Evolutionary conservation across 2,329 filamentous ascomycete species (phyloP).

Genomic region (Aspergillus alliaceus): DNA sequence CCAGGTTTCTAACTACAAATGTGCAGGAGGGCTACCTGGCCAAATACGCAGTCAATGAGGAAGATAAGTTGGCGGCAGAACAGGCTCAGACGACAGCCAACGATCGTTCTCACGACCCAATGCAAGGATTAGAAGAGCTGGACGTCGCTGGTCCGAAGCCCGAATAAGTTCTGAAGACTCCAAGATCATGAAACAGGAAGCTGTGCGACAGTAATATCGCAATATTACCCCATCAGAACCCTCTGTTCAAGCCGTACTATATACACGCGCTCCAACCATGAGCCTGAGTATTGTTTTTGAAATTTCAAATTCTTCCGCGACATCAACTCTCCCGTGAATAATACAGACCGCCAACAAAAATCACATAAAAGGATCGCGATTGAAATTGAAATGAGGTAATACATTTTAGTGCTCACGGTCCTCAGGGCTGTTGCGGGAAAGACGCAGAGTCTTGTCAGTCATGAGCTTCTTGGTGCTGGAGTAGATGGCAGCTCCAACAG

Average conservation of each 20-base stretch:
- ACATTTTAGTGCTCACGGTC: conserved; percentile 41
- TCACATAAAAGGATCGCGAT: conserved; percentile 24
- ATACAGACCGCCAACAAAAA: conserved; percentile 28
- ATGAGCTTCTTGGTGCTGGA: conserved; percentile 78
- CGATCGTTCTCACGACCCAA: conserved; percentile 71
- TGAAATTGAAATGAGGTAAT: conserved; percentile 32
- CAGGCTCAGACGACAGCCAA: conserved; percentile 53
- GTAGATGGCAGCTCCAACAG: conserved; percentile 78
- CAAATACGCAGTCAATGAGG: conserved; percentile 80
- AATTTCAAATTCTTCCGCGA: conserved; percentile 22
- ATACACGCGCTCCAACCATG: conserved; percentile 37
- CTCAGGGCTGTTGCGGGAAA: conserved; percentile 66
- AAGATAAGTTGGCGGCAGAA: conserved; percentile 66
- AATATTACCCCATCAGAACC: conserved; percentile 27
- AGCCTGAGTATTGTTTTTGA: conserved; percentile 26
- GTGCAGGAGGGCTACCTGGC: conserved; percentile 87
- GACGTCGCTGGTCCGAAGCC: conserved; percentile 91
- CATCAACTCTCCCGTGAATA: conserved; percentile 29
- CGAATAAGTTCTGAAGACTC: conserved; percentile 50
- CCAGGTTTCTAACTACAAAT: conserved; percentile 23
- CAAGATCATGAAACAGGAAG: conserved; percentile 19
- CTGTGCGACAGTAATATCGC: conserved; percentile 29
- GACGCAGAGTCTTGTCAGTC: conserved; percentile 88
- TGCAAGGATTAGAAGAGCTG: conserved; percentile 91
- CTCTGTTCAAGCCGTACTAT: conserved; percentile 35